These are phyloP conservation scores for Candida labiduridarum DNA, from an alignment of 1,139 yeast genomes.

Conservation along the genomic window DNA sequence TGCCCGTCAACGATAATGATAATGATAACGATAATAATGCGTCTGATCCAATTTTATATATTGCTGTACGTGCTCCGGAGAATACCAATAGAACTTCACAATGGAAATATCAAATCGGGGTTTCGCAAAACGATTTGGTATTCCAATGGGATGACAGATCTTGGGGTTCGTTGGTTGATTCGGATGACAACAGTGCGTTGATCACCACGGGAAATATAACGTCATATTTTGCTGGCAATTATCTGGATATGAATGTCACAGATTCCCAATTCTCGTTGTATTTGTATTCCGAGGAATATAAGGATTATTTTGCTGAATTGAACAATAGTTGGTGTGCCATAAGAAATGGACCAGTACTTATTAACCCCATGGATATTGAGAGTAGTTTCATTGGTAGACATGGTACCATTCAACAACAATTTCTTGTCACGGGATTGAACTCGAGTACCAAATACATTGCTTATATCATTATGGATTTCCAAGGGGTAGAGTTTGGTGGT, in stretches of 20 bases:
- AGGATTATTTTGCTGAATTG: slow-evolving; percentile 42
- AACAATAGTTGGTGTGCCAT: slow-evolving; percentile 78
- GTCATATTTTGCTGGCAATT: slow-evolving; percentile 15
- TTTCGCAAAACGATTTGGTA: slow-evolving; percentile 64
- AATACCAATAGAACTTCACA: slow-evolving; percentile 36
- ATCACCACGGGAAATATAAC: slow-evolving; percentile 67
- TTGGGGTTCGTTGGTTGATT: slow-evolving; percentile 65
- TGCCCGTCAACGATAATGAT: slow-evolving; percentile 8
- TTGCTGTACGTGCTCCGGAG: slow-evolving; percentile 52
- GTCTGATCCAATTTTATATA: slow-evolving; percentile 34
- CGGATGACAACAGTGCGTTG: slow-evolving; percentile 73
- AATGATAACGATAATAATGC: neutral
- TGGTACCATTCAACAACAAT: slow-evolving; percentile 58
- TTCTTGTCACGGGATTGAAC: slow-evolving; percentile 62
- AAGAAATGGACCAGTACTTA: slow-evolving; percentile 46
- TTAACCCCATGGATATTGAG: slow-evolving; percentile 22
- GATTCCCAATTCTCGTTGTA: slow-evolving; percentile 45
- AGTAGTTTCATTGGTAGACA: slow-evolving; percentile 52
- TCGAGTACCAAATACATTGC: slow-evolving; percentile 66
- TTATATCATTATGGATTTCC: slow-evolving; percentile 58
- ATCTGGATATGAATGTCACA: slow-evolving; percentile 28
- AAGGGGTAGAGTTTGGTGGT: slow-evolving; percentile 58
- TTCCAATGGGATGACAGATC: slow-evolving; percentile 70
- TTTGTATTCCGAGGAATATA: slow-evolving; percentile 46
- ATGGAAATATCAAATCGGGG: slow-evolving; percentile 71